A percentile compares a stretch with the other conserved stretches of the same genome.
These are phyloP conservation scores for Kwoniella newhampshirensis DNA, from an alignment of 768 basidiomycete genomes.

Conservation along the genomic window DNA sequence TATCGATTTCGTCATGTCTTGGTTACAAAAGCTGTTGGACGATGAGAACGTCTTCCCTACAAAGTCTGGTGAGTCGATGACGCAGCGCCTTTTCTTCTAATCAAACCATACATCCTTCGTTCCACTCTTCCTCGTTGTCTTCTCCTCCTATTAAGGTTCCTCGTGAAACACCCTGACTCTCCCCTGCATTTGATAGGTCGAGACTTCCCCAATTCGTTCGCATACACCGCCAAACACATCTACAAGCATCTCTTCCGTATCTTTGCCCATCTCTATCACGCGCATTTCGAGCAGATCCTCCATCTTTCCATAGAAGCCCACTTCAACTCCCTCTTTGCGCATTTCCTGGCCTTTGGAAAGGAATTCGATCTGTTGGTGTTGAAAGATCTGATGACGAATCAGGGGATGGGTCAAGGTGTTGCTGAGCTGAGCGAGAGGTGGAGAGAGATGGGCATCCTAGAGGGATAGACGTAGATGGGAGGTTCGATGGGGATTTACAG, in stretches of 20 bases:
- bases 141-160: conserved; percentile 1
- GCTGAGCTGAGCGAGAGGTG: conserved; percentile 84
- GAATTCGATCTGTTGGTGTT: conserved; percentile 89
- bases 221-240: conserved; percentile 82
- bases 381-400: conserved; percentile 69
- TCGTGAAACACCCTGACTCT: too few relatives aligned
- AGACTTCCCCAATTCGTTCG: conserved; percentile 82
- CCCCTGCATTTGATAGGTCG: conserved; percentile 61
- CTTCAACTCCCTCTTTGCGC: conserved; percentile 95
- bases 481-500: too few relatives aligned
- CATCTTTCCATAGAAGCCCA: conserved; percentile 86
- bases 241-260: conserved; percentile 97
- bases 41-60: conserved; percentile 94
- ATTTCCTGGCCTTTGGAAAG: conserved; percentile 91
- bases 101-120: too few relatives aligned
- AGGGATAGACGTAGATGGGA: conserved; percentile 45
- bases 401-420: conserved; percentile 59
- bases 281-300: conserved; percentile 79
- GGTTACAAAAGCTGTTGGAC: conserved; percentile 88
- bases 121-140: not conserved
- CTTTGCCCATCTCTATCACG: conserved; percentile 95
- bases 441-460: conserved; percentile 86
- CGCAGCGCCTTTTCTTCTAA: too few relatives aligned
- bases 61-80: conserved; percentile 69
- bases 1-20: conserved; percentile 97